Base-by-base conservation (phyloP, 495 filamentous ascomycete species). In the Neurospora sp. region DNA sequence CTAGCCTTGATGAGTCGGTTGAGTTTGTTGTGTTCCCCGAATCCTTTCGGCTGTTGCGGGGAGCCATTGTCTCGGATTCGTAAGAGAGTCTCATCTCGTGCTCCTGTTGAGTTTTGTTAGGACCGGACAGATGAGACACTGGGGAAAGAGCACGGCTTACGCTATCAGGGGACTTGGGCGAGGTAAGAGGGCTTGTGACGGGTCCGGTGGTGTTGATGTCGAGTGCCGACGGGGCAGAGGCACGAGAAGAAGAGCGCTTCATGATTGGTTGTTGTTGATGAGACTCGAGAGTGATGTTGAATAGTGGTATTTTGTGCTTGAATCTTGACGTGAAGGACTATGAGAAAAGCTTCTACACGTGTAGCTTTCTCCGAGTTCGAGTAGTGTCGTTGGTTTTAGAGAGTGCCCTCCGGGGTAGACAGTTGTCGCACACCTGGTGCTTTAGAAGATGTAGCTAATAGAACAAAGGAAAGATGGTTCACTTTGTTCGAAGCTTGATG, bases 401-500 rank as follows among this genome's bases (percentile, higher is more conserved):
- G 71, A 74, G 39, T 72, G 73, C 59, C 73, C 73, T 31, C 73
- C 70, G 69, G 73, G 73, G 71, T 72, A 69, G 35, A 38, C n/a
- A 46, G 39, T 20, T 39, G 44, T 23, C 42, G 71, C 73, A 74
- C 73, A 14, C 71, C 73, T 69, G 73, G 73, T 74, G 73, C 71
- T 73, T 41, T 10, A 41, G 39, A 38, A 41, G 69, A 40, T 71
- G 66, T 23, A 31, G 39, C 38, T 73, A 70, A 37, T 39, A 37
- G 27, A 69, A 18, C 71, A 73, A 41, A 40, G 35, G 20, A 20
- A 62, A 18, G 2, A 41, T 31, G 2, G 69, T 40, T 71, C 72
- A 39, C 62, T 66, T 66, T 66, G 27, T 5, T 66, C 14, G 12
- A 66, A 18, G 6, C 54, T 59, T 35, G 27, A 35, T 7, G 48